Base-by-base conservation (phyloP, 345 rosid genomes). In the Anacardium occidentale region DNA sequence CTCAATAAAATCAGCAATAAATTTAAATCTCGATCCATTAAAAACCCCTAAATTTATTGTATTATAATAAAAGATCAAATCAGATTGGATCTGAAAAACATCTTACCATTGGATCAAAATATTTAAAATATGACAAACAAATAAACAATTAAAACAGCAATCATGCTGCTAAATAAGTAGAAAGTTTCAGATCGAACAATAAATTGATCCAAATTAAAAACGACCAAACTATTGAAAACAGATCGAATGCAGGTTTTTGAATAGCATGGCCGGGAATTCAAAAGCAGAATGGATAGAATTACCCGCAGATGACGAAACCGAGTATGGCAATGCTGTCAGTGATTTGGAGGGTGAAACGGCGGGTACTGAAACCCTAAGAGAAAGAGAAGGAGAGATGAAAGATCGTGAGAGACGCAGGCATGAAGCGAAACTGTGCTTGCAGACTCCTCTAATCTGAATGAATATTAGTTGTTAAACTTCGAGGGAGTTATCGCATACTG, bases 351-450 rank as follows among this genome's bases (percentile, higher is more conserved):
- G 73, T 66, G 52, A 77, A 78, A 73, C 78, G 76, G 76, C 73
- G 73, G 26, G 64, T 58, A 74, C 52, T 54, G 74, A 78, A 78
- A 83, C 88, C 83, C 83, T 80, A 76, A 71, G 55, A 62, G 66
- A 69, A 60, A 71, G 48, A 48, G 37, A 20, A 44, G 18, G 69
- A 74, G 3, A 53, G 69, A 61, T 51, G 45, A 54, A n/a, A 22
- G 63, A 70, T 37, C 66, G 66, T 63, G 75, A 66, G 71, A 69
- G 79, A 80, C 73, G 75, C 53, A 77, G 77, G 70, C 73, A 15
- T 48, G 40, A n/a, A 8, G 29, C 47, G 72, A 69, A 72, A 74
- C 76, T 72, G 75, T 48, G 68, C 64, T 80, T 40, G 14, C 55
- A 59, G n/a, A n/a, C n/a, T n/a, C n/a, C n/a, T n/a, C 44, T 68